Evolutionary conservation across 2,329 filamentous ascomycete species (phyloP).

Genomic region (Botrytis porri): DNA sequence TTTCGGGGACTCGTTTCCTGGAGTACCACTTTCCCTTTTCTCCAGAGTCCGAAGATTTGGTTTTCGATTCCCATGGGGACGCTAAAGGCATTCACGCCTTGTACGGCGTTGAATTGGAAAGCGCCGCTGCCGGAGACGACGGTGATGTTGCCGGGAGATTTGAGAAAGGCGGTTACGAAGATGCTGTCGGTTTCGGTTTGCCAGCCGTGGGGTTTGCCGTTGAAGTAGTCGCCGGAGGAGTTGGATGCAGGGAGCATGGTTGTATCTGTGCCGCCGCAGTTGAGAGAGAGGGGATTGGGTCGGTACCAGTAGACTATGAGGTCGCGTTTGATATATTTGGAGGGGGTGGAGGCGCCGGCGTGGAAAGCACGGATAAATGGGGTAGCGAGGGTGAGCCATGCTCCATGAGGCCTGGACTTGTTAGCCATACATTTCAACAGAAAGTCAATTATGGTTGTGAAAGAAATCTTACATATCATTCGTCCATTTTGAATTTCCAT

Average conservation of each 20-base stretch:
- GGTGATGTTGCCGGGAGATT: neutral
- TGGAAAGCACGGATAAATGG: slow-evolving; percentile 16
- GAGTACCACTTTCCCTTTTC: neutral
- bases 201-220: slow-evolving; percentile 16
- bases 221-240: slow-evolving; percentile 1
- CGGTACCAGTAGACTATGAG: slow-evolving; percentile 18
- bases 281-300: neutral
- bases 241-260: slow-evolving; percentile 13
- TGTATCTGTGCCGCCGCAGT: slow-evolving; percentile 15
- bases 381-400: slow-evolving; percentile 11
- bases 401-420: slow-evolving; percentile 1
- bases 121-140: neutral
- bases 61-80: neutral
- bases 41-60: neutral
- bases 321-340: neutral
- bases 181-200: slow-evolving; percentile 9
- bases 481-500: slow-evolving; percentile 19
- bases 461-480: slow-evolving; percentile 4
- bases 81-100: neutral
- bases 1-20: neutral
- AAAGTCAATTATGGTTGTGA: neutral
- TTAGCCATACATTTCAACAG: neutral
- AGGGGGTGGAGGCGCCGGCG: neutral
- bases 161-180: slow-evolving; percentile 8
- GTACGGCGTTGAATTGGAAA: neutral